phyloP scores from a whole-genome alignment of 129 eudicot species.

The Scalesia atractyloides region DNA sequence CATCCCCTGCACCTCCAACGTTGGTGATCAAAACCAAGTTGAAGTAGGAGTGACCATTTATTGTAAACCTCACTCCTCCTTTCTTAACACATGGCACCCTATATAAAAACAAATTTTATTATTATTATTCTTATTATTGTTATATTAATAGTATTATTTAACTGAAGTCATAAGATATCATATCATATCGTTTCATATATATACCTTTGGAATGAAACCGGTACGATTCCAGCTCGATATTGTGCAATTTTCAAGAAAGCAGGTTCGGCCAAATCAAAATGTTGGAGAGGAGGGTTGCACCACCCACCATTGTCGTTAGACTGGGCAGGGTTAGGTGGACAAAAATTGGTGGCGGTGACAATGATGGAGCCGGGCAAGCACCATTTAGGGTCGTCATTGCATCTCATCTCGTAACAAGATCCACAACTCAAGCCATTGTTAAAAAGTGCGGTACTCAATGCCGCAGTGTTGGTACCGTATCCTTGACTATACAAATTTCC shows the following conservation, averaged over 20 bases:
- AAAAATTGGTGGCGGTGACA: slow-evolving; percentile 81
- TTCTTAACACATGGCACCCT: slow-evolving; percentile 80
- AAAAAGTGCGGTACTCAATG: slow-evolving; percentile 81
- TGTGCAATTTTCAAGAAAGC: slow-evolving; percentile 83
- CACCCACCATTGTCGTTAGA: slow-evolving; percentile 86
- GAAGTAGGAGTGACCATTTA: slow-evolving; percentile 85
- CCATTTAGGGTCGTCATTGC: slow-evolving; percentile 64
- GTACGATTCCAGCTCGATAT: slow-evolving; percentile 84
- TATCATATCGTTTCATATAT: background rate
- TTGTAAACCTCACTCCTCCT: slow-evolving; percentile 78
- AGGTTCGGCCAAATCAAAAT: slow-evolving; percentile 81
- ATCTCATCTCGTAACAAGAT: slow-evolving; percentile 67
- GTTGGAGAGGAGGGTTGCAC: slow-evolving; percentile 94
- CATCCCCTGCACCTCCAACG: slow-evolving; percentile 85
- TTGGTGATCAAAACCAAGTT: slow-evolving; percentile 74
- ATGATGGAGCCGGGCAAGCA: slow-evolving; percentile 60
- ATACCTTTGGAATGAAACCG: slow-evolving; percentile 71
- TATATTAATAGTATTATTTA: too few relatives aligned
- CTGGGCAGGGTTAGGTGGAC: slow-evolving; percentile 71
- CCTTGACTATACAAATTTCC: slow-evolving; percentile 85
- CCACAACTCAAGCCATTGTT: slow-evolving; percentile 85
- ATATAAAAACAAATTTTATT: background rate
- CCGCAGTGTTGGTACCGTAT: slow-evolving; percentile 81
- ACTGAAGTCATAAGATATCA: background rate
- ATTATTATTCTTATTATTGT: too few relatives aligned